Evolutionary conservation across 2,329 filamentous ascomycete species (phyloP).

Genomic region (Fusarium keratoplasticum): DNA sequence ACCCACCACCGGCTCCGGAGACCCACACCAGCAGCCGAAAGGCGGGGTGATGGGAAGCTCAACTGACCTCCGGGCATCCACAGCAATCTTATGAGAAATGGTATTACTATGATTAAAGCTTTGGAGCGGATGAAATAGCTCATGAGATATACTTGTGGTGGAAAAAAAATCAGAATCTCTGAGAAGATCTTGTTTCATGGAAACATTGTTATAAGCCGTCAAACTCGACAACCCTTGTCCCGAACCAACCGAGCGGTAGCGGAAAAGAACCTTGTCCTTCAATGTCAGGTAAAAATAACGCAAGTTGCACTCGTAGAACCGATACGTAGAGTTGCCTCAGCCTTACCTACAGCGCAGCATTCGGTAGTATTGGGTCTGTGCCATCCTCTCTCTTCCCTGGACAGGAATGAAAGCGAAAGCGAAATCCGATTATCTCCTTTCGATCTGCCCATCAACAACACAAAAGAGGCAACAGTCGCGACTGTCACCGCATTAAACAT

Average conservation of each 20-base stretch:
- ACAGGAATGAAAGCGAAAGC: background rate
- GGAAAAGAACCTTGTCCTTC: background rate
- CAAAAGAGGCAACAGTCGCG: constrained; percentile 18
- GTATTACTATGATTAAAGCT: background rate
- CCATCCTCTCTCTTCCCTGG: background rate
- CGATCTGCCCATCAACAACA: constrained; percentile 4
- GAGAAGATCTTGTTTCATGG: background rate
- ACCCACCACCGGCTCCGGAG: constrained; percentile 10
- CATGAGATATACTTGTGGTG: background rate
- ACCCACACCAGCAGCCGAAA: constrained; percentile 8
- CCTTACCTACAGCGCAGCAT: background rate
- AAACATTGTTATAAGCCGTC: background rate
- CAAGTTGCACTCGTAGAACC: background rate
- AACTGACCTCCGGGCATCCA: background rate
- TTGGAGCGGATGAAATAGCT: background rate
- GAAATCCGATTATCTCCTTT: background rate
- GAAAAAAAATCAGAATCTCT: background rate
- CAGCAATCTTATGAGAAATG: background rate
- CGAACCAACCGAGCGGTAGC: background rate
- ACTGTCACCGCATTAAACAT: background rate
- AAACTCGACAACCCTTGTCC: background rate
- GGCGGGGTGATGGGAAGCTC: background rate
- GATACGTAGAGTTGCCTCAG: background rate
- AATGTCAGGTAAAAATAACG: background rate
- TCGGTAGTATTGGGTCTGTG: background rate